Evolutionary conservation across 2,329 filamentous ascomycete species (phyloP), one percentile per base, ranked within the genome.

Genomic region (Cadophora luteo-olivacea): DNA sequence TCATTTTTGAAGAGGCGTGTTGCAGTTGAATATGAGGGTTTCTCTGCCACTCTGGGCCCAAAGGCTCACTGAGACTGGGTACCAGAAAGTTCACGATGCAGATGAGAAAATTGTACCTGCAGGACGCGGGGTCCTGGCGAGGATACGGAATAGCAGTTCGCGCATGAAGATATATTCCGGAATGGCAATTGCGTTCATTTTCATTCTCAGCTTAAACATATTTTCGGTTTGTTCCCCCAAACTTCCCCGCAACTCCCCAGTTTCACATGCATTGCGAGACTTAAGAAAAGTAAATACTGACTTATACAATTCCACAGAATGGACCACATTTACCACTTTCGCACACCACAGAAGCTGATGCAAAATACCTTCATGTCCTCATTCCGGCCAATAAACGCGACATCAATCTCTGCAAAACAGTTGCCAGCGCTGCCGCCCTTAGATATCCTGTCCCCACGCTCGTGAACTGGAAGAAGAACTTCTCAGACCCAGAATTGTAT

Each of bases 401-500:
- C 19, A n/a, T 45, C 19, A 81, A 83, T n/a, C 81, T 89, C 51
- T 89, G 87, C 80, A 86, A 86, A 72, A 84, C 85, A 0, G 75
- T 88, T 19, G 78, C 87, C 16, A 87, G 86, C 1, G 83, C 85
- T 0, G 86, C 87, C 77, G 81, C 88, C n/a, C 79, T 88, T 52
- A 82, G 85, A 69, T 89, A 88, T 65, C 87, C 87, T 9, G 83
- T 86, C n/a, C 85, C 87, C 7, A 87, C 85, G 0, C 75, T 87
- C 33, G 79, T 88, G 58, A 84, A 84, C 74, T 78, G 73, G 55
- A 77, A 75, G 6, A 48, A 64, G 66, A 5, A 63, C 63, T 41
- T 33, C 52, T 49, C 45, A 6, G 45, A 49, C n/a, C 45, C 45
- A 49, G 45, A 22, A 4, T 49, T 49, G 7, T 19, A 19, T 1